Conservation (phyloP, 176 grass and related monocot genomes). For the Cocos nucifera region DNA sequence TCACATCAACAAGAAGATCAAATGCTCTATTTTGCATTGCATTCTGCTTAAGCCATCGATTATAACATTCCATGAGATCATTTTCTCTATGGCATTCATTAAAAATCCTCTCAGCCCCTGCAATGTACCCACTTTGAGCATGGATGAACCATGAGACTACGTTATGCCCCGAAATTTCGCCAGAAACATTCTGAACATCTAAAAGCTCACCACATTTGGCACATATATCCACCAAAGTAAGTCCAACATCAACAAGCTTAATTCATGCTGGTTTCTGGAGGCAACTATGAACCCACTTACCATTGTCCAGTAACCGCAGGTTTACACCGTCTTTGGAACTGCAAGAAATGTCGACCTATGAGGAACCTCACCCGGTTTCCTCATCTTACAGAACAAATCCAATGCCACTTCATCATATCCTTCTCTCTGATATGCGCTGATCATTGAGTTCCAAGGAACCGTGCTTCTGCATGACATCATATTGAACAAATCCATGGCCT, state of each 20-base stretch:
- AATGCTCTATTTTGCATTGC: conserved; percentile 5
- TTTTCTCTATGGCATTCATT: conserved; percentile 5
- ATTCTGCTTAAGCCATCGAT: conserved; percentile 2
- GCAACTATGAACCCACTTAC: conserved; percentile 3
- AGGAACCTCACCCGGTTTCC: background rate
- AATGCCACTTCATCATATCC: conserved; percentile 16
- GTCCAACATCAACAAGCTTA: background rate
- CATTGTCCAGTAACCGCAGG: background rate
- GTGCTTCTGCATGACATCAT: conserved; percentile 16
- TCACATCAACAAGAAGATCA: background rate
- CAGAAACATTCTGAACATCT: conserved; percentile 1
- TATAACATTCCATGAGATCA: conserved; percentile 10
- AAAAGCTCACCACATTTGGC: conserved; percentile 4
- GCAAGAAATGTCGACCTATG: conserved; percentile 11
- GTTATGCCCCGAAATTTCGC: conserved; percentile 1
- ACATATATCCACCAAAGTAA: conserved; percentile 9
- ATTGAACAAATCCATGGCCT: conserved; percentile 11
- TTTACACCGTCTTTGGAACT: conserved; percentile 6
- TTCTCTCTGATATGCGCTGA: conserved; percentile 6
- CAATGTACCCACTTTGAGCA: conserved; percentile 9
- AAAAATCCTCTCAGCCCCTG: conserved; percentile 15
- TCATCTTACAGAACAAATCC: conserved; percentile 4
- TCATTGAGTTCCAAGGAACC: conserved; percentile 11
- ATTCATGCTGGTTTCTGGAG: conserved; percentile 4
- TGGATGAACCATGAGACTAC: conserved; percentile 9